A percentile compares a stretch with the other conserved stretches of the same genome.
Conservation (phyloP, 2,329 filamentous ascomycete genomes). For the Hortaea werneckii region DNA sequence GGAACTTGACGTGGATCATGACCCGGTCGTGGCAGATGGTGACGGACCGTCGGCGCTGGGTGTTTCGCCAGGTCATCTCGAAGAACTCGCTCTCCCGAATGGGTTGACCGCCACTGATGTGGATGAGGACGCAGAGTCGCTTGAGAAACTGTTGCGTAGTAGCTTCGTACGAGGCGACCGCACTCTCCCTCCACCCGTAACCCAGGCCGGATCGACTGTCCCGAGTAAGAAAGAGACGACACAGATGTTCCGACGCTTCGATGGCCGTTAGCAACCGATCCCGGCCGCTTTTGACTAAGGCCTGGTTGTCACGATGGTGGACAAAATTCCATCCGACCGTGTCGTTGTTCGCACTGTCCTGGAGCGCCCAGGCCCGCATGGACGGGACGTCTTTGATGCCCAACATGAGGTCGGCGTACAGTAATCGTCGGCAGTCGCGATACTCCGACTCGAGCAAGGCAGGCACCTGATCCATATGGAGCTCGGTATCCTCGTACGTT, state of each 20-base stretch:
- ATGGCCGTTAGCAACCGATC: background rate
- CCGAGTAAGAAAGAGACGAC: background rate
- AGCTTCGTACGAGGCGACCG: constrained; percentile 1
- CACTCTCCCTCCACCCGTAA: background rate
- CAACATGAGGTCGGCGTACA: background rate
- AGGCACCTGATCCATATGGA: background rate
- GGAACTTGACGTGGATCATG: constrained; percentile 6
- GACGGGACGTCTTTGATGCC: background rate
- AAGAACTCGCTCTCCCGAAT: constrained; percentile 7
- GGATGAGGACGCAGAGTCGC: constrained; percentile 2
- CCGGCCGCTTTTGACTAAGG: background rate
- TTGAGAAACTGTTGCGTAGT: constrained; percentile 6
- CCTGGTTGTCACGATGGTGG: background rate
- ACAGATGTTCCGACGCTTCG: background rate
- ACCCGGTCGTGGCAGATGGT: constrained; percentile 4
- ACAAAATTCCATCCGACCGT: background rate
- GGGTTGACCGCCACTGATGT: constrained; percentile 4
- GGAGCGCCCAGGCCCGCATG: background rate
- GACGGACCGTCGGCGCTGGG: constrained; percentile 3
- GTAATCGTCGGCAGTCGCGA: background rate
- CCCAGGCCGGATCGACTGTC: background rate
- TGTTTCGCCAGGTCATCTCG: constrained; percentile 5
- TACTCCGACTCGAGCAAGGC: background rate
- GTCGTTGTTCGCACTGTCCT: background rate
- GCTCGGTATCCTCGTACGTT: background rate